Evolutionary conservation across 768 basidiomycete species (phyloP), one percentile per base, ranked within the genome.

Genomic region (Leccinellum luteum): DNA sequence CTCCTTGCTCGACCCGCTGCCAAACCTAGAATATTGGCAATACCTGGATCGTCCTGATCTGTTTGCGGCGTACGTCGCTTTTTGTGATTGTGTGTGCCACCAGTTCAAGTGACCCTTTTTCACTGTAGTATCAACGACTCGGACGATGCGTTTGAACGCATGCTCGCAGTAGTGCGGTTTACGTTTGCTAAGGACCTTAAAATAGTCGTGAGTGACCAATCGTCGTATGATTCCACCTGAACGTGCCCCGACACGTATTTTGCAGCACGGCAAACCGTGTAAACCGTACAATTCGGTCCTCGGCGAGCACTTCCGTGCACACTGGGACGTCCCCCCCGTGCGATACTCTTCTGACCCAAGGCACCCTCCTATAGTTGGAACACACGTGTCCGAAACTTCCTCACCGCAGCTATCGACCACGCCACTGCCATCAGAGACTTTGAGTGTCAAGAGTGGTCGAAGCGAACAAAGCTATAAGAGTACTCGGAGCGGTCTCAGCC

Each of bases 1-100:
- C 14, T 95, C 93, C 47, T 74, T 98, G 49, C 81, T 98, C 44
- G 95, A 97, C 70, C 95, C 95, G 4, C 81, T 95, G 63, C 95
- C 95, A 5, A 98, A 98, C 75, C 81, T 98, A 51, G 95, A 98
- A 75, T 98, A 94, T 76, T 97, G 92, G 92, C 87, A 92, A 63
- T 95, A 94, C 64, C 79, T 93, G 48, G 94, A 96, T 73, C 81
- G 93, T 64, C 91, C 94, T 7, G 94, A 97, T 73, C 76, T 93
- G 47, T 94, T 98, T 68, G 89, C 88, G 66, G 86, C 92, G 94
- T 97, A 70, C 77, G 88, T 84, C 32, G 21, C 38, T n/a, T 41
- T 55, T 55, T 21, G 19, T 6, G 35, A n/a, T 23, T 12, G 10
- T 32, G 4, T 19, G 8, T 25, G 38, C 54, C 43, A 19, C 38